Evolutionary conservation across 192 early-diverging fungal species (phyloP).

Genomic region (Obelidium mucronatum): DNA sequence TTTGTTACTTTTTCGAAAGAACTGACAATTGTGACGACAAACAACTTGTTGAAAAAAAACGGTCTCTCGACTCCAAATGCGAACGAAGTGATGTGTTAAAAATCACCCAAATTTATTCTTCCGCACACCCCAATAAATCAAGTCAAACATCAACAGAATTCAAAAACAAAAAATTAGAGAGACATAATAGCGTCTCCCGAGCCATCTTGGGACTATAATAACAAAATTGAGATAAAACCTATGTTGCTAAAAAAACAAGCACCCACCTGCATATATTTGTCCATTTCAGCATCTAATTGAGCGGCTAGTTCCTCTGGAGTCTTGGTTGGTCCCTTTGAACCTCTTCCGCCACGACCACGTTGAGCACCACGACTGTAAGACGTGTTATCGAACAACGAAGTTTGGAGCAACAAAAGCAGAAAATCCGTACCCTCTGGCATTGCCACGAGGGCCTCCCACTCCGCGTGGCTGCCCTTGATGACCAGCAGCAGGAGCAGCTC

Average conservation of each 20-base stretch:
- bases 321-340: constrained; percentile 30
- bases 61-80: no score
- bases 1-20: no score
- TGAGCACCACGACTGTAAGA: constrained; percentile 11
- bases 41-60: no score
- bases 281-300: constrained; percentile 58
- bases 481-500: constrained; percentile 1
- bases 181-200: constrained; percentile 5
- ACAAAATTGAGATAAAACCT: neutral
- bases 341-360: constrained; percentile 23
- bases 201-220: neutral
- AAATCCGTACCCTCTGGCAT: constrained; percentile 13
- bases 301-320: constrained; percentile 27
- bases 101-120: no score
- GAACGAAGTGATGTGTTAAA: no score
- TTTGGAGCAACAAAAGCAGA: neutral
- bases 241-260: no score
- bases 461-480: neutral
- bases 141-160: neutral
- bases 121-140: no score
- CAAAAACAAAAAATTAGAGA: neutral
- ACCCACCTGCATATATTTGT: constrained; percentile 54
- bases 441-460: constrained; percentile 23
- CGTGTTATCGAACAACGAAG: constrained; percentile 1
- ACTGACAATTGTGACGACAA: no score